A percentile compares a stretch with the other conserved stretches of the same genome.
Conservation (phyloP, 306 rosid species). For the Ormosia semicastrata region DNA sequence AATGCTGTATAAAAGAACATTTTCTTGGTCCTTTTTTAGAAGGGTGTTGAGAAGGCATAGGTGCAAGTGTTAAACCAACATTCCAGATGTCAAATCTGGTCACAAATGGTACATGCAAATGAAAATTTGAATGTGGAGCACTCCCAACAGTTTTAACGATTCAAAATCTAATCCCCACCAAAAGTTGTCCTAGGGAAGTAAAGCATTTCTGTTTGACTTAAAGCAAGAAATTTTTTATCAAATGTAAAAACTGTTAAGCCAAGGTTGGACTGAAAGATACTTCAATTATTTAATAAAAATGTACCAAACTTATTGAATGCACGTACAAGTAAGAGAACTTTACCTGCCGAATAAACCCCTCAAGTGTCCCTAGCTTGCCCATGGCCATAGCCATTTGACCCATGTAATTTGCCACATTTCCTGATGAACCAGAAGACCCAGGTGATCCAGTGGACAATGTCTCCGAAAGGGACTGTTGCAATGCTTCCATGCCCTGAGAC, state of each 20-base stretch:
- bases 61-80: neutral
- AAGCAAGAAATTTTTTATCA: neutral
- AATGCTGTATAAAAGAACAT: neutral
- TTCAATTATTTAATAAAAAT: neutral
- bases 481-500: constrained; percentile 95
- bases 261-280: neutral
- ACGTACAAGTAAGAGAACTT: neutral
- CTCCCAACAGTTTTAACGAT: neutral
- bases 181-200: neutral
- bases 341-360: constrained; percentile 86
- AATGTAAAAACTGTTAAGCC: neutral
- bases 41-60: neutral
- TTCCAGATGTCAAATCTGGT: neutral
- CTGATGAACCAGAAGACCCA: constrained; percentile 73
- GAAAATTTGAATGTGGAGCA: too few species aligned
- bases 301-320: neutral
- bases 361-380: constrained; percentile 87
- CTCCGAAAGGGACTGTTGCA: constrained; percentile 84
- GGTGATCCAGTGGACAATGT: constrained; percentile 64
- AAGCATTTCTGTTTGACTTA: neutral
- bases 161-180: neutral
- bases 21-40: neutral
- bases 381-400: constrained; percentile 96
- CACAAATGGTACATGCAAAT: too few species aligned
- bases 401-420: constrained; percentile 85